Base-by-base conservation (phyloP, 1,139 yeast species). In the Eremothecium cymbalariae region DNA sequence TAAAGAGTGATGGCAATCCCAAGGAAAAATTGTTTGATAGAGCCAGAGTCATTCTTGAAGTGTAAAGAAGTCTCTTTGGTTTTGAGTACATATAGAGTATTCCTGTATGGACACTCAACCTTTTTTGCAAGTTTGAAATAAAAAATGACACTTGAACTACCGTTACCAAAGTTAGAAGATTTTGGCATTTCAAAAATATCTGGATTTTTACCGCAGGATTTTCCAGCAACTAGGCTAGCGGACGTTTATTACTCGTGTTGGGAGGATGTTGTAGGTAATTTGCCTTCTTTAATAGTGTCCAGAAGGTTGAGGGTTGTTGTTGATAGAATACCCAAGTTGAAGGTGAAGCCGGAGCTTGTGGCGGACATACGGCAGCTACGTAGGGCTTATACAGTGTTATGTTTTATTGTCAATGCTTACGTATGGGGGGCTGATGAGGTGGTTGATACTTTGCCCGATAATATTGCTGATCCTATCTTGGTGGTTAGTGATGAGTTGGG, bases 361-460 rank as follows among this genome's bases (percentile, higher is more conserved):
- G 42, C 58, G 1, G 67, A 57, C 23, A 54, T 58, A 26, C 63
- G 65, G 14, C 77, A 85, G 46, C 67, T 70, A 54, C 71, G 94
- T 52, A 68, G 96, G 45, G 95, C 95, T 0, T 83, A 82, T 57
- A 76, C 81, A 14, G 65, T 84, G 3, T 64, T 88, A 19, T 77
- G 90, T 8, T 86, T 86, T 50, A 58, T 88, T 37, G 72, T 84
- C 6, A 95, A 88, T 57, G 94, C 93, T 1, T 88, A 88, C 53
- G 77, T 88, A 15, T 88, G 97, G 97, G 78, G 80, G 2, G 73
- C 74, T 19, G 77, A 76, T 28, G 70, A 67, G 28, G 82, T 95
- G 6, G 57, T 64, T n/a, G 79, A 80, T 44, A 67, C 60, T 34
- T 56, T 88, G 12, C 96, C 96, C 0, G 61, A 55, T 31, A 74